These are phyloP conservation scores for Mycena amicta DNA, from an alignment of 768 basidiomycete species.

Conservation along the genomic window DNA sequence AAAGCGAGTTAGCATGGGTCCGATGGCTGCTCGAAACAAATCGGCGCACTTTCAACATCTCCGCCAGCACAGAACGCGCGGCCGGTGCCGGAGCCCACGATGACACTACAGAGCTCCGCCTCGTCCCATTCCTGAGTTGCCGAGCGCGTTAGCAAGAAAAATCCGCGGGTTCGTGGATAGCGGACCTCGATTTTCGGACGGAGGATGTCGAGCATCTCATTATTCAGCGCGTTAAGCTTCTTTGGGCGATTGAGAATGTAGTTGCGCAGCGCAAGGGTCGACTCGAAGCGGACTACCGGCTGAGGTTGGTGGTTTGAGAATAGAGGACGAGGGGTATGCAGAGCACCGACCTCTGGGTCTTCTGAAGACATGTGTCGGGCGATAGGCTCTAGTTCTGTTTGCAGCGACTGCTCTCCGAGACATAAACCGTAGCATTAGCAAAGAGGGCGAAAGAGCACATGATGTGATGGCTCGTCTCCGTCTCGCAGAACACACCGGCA, in stretches of 20 bases:
- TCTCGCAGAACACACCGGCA: slow-evolving; percentile 59
- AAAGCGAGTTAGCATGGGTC: slow-evolving; percentile 3
- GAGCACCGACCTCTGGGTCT: slow-evolving; percentile 42
- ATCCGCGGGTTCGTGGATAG: slow-evolving; percentile 7
- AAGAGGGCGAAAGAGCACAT: slow-evolving; percentile 24
- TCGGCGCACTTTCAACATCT: slow-evolving; percentile 77
- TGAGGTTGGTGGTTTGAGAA: slow-evolving; percentile 28
- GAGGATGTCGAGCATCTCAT: slow-evolving; percentile 73
- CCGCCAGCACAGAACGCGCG: slow-evolving; percentile 94
- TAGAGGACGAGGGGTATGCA: slow-evolving; percentile 2
- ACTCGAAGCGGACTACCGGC: slow-evolving; percentile 69
- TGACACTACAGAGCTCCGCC: slow-evolving; percentile 68
- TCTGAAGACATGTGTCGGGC: slow-evolving; percentile 45
- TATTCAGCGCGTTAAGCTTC: slow-evolving; percentile 83
- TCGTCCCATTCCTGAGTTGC: slow-evolving; percentile 68
- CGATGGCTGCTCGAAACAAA: slow-evolving; percentile 30
- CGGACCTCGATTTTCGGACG: slow-evolving; percentile 76
- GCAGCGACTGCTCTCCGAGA: slow-evolving; percentile 41
- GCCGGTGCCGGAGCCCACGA: slow-evolving; percentile 72
- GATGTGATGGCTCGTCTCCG: slow-evolving; percentile 48
- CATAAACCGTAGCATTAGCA: slow-evolving; percentile 38
- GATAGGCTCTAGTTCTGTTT: slow-evolving; percentile 47
- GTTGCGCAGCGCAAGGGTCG: slow-evolving; percentile 60
- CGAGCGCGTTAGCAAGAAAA: slow-evolving; percentile 13
- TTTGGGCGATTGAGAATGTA: slow-evolving; percentile 79